Evolutionary conservation across 495 filamentous ascomycete genomes (phyloP).

Genomic region (Cenococcum geophilum): DNA sequence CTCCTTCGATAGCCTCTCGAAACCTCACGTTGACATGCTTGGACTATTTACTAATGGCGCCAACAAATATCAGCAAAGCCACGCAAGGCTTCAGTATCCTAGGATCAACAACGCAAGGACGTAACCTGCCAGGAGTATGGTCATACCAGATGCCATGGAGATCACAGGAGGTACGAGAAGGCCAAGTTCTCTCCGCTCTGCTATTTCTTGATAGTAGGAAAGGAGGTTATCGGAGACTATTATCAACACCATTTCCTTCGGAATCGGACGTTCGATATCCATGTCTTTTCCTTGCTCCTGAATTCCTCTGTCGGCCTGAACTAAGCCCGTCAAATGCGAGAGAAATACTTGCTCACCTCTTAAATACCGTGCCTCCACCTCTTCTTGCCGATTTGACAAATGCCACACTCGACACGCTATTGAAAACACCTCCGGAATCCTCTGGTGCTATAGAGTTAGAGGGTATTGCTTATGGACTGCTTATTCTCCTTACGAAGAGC

Average conservation of each 20-base stretch:
- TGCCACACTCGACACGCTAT: conserved; percentile 6
- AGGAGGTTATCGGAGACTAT: neutral
- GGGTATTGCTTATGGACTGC: conserved; percentile 24
- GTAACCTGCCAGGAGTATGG: conserved; percentile 10
- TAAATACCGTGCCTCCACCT: conserved; percentile 9
- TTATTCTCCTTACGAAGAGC: conserved; percentile 26
- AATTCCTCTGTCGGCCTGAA: conserved; percentile 26
- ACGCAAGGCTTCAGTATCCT: neutral
- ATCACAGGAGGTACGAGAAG: conserved; percentile 10
- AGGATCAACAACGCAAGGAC: neutral
- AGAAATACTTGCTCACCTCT: conserved; percentile 6
- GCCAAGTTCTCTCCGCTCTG: conserved; percentile 17
- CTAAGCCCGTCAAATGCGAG: conserved; percentile 13
- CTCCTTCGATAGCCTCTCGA: neutral
- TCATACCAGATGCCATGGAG: neutral
- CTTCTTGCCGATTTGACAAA: conserved; percentile 10
- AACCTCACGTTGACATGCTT: neutral
- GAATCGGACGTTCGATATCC: conserved; percentile 17
- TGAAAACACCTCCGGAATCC: neutral
- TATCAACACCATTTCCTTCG: conserved; percentile 17
- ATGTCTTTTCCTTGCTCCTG: conserved; percentile 14
- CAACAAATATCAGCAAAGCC: neutral
- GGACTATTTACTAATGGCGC: neutral
- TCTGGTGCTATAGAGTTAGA: conserved; percentile 5
- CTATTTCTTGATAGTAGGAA: conserved; percentile 17